phyloP scores from a whole-genome alignment of 371 early-diverging fungal species.

The Catenaria anguillulae region DNA sequence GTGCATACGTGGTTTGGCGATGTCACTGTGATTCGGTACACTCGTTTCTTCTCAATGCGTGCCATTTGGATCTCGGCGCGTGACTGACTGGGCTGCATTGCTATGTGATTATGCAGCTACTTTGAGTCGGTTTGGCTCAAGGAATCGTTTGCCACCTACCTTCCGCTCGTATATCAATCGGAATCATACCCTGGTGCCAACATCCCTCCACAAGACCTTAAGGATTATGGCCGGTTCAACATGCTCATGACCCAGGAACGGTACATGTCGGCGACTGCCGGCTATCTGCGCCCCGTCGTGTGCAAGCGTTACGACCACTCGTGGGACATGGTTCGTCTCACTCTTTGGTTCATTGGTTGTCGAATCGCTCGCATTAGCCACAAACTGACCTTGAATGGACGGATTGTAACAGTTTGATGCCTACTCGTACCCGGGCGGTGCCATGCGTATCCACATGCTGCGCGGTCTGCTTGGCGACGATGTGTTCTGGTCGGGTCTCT shows the following conservation, averaged over 20 bases:
- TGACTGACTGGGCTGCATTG: too few species aligned
- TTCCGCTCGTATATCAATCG: constrained; percentile 18
- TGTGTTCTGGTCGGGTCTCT: constrained; percentile 35
- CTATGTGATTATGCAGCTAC: constrained; percentile 19
- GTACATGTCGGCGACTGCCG: constrained; percentile 13
- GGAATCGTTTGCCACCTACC: constrained; percentile 40
- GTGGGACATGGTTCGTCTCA: constrained; percentile 19
- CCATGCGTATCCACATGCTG: constrained; percentile 38
- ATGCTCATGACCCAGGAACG: constrained; percentile 19
- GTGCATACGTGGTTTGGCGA: constrained; percentile 47
- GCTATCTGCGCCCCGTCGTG: constrained; percentile 32
- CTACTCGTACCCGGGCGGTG: constrained; percentile 32
- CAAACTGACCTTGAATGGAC: not conserved
- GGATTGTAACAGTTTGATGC: too few species aligned
- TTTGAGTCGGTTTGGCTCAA: constrained; percentile 53
- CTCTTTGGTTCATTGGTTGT: too few species aligned
- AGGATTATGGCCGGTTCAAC: constrained; percentile 20
- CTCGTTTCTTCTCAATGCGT: too few species aligned
- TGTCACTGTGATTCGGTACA: not conserved
- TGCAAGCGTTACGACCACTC: constrained; percentile 31
- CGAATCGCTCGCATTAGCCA: not conserved
- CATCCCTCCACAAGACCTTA: constrained; percentile 21
- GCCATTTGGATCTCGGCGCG: too few species aligned
- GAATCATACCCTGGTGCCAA: too few species aligned
- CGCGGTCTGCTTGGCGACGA: constrained; percentile 31